Base-by-base conservation (phyloP, 73 alveolate species). In the Durusdinium trenchii region DNA sequence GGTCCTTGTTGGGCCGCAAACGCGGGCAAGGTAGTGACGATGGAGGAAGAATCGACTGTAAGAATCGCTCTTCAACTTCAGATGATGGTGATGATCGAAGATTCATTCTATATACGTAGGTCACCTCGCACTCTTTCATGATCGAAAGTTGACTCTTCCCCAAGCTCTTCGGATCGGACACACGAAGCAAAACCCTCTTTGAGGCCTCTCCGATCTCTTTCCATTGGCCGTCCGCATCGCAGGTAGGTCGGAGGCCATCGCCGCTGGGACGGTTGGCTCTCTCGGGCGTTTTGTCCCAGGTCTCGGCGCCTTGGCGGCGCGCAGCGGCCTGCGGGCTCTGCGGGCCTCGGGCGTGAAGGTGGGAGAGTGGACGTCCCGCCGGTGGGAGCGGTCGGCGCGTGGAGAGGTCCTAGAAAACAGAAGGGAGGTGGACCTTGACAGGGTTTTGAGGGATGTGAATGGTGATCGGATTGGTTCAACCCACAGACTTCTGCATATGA, bases 301-400 rank as follows among this genome's bases (percentile, higher is more conserved):
- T 46, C 38, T 89, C 12, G 98, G 98, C 7, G 98, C 98, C 62
- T 48, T 92, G 89, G 98, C 98, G 4, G 98, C 98, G 32, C 87
- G 98, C 54, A n/a, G 61, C 52, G 90, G 90, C 45, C 60, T 92
- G 14, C 45, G 98, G 69, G 98, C 90, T 23, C 69, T 73, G 69
- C 78, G 89, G 46, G 90, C 90, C 40, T 92, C 98, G 36, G 98
- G 98, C 28, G 89, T 92, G 45, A 92, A 92, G 98, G 98, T 40
- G 60, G 35, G 81, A 50, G 5, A n/a, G 16, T 32, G 42, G 61
- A 28, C n/a, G n/a, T n/a, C n/a, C n/a, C n/a, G n/a, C n/a, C n/a
- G n/a, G n/a, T n/a, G n/a, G n/a, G n/a, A n/a, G n/a, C n/a, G n/a
- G n/a, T n/a, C n/a, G n/a, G n/a, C n/a, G n/a, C n/a, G n/a, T n/a